Evolutionary conservation across 1,139 yeast genomes (phyloP), one percentile per base, ranked within the genome.

Genomic region (Suhomyces taliae): DNA sequence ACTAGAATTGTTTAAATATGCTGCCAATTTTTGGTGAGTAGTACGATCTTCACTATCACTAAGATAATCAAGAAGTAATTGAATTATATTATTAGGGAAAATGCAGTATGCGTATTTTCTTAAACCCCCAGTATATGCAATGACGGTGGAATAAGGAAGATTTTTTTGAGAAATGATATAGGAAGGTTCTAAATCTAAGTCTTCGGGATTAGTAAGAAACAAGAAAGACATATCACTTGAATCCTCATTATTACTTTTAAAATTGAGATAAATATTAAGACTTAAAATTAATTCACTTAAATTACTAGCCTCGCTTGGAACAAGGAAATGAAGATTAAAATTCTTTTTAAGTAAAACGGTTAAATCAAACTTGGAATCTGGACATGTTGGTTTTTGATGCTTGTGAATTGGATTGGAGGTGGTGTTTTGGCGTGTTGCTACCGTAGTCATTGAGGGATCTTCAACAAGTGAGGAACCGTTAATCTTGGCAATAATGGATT

Each of bases 101-200:
- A 65, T 58, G 47, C 79, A 74, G 53, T 74, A 72, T 6, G 76
- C 60, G 54, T 65, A 69, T 51, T 69, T 72, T 39, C 80, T 61
- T 32, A 75, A 61, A 1, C 79, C 80, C 4, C 79, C 79, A 14
- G 72, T 67, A 43, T 66, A 64, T 19, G 72, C 69, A 9, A 75
- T 59, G 4, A 75, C 53, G 14, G 69, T 55, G 1, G 77, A 71
- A 26, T 50, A 44, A 0, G 59, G 44, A 40, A 58, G 61, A 40
- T 58, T 58, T 24, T 57, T 52, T 40, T 70, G 69, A 1, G 72
- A 57, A 6, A 74, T 44, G n/a, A 75, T 62, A 45, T 57, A 63
- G 2, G 76, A 65, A 0, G 78, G 77, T 39, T 65, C 66, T n/a
- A 50, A 53, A 33, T 51, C 51, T n/a, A 58, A 39, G 32, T 49